A percentile compares a stretch with the other conserved stretches of the same genome.
phyloP scores from a whole-genome alignment of 169 alveolate species.

The Plasmodium reichenowi region DNA sequence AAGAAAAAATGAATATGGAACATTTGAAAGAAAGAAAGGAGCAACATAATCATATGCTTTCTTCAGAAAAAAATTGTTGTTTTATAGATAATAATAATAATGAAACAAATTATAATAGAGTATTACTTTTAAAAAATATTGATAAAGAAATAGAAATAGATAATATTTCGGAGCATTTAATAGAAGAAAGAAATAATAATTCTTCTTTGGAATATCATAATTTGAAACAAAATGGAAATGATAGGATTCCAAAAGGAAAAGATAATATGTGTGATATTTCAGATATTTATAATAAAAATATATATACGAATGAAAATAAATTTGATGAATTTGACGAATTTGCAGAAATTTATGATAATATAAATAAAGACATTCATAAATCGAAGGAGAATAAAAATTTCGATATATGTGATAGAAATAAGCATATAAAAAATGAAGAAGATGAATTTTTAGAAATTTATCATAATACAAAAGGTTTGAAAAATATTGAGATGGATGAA shows the following conservation, averaged over 20 bases:
- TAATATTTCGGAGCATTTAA: slow-evolving; percentile 21
- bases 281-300: slow-evolving; percentile 42
- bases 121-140: slow-evolving; percentile 3
- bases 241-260: slow-evolving; percentile 17
- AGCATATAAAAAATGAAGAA: neutral
- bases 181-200: slow-evolving; percentile 6
- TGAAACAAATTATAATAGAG: slow-evolving; percentile 21
- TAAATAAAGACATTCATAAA: neutral
- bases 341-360: slow-evolving; percentile 35
- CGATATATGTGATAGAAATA: neutral
- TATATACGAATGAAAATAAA: slow-evolving; percentile 13
- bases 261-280: slow-evolving; percentile 29
- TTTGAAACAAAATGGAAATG: slow-evolving; percentile 14
- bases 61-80: slow-evolving; percentile 15
- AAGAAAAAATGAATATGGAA: slow-evolving; percentile 32
- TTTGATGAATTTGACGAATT: slow-evolving; percentile 26
- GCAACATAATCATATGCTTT: neutral
- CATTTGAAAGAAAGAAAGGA: neutral
- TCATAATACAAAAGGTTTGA: slow-evolving; percentile 2
- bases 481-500: slow-evolving; percentile 18
- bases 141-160: slow-evolving; percentile 8
- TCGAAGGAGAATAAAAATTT: neutral
- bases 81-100: slow-evolving; percentile 26
- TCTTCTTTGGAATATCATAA: slow-evolving; percentile 22
- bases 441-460: slow-evolving; percentile 40